Base-by-base conservation (phyloP, 768 basidiomycete species). In the Termitomyces sp. region DNA sequence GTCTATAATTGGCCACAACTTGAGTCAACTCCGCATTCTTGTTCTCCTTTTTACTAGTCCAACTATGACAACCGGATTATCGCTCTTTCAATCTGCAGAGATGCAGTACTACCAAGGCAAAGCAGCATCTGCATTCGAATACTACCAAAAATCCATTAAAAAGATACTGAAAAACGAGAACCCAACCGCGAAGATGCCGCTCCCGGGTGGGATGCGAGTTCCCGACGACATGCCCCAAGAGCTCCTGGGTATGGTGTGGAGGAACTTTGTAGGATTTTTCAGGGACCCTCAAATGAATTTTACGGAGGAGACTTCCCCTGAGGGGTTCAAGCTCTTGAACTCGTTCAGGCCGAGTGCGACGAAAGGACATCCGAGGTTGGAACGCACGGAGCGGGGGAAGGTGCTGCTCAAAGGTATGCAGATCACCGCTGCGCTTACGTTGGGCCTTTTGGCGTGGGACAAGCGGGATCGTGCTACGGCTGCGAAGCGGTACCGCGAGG, bases 361-460 rank as follows among this genome's bases (percentile, higher is more conserved):
- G 7, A 62, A 61, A 24, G 10, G 57, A 5, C 64, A 70, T 40
- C 36, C 61, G 8, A 63, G 63, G 46, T 64, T 73, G 47, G 59
- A 61, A 40, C 56, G 61, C 5, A 67, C 66, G 5, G 30, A 56
- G 10, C 33, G 63, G 9, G 71, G 61, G 4, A 63, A 62, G 56
- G 48, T 69, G n/a, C 22, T 72, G 49, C 59, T 73, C n/a, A 71
- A 69, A 57, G 70, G 63, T 13, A 66, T 73, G 65, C 71, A 72
- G 46, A 65, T 73, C 32, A 64, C 62, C 2, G 70, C 69, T 2
- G 62, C 59, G 8, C 50, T 72, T 26, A 68, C 70, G 24, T 60
- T 72, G 16, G 72, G 68, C 3, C 50, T 73, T 42, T 44, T 72
- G 12, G 71, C 72, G 8, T 73, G 72, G 71, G 67, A 68, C 44